Conservation (phyloP, 1,284 basidiomycete genomes). For the Microbotryum violaceum region DNA sequence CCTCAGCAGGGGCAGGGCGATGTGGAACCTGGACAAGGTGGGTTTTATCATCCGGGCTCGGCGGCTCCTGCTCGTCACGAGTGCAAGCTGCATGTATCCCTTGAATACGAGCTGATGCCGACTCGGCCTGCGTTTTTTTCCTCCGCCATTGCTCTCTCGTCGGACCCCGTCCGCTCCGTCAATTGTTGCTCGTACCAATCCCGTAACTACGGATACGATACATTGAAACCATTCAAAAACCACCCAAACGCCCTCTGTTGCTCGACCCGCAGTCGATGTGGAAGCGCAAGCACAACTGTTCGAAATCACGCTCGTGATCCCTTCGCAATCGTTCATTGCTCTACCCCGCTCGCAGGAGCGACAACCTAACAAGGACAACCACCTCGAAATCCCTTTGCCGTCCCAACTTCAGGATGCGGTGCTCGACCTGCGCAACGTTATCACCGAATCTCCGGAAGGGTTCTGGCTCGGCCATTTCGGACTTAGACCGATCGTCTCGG, state of each 20-base stretch:
- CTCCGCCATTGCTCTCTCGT: too few species aligned
- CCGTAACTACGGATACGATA: too few species aligned
- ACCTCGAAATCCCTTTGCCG: conserved; percentile 23
- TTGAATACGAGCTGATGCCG: too few species aligned
- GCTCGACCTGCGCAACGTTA: conserved; percentile 33
- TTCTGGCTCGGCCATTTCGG: conserved; percentile 39
- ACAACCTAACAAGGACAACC: conserved; percentile 9
- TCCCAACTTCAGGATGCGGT: conserved; percentile 30
- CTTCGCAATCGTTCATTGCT: conserved; percentile 19
- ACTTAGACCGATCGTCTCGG: conserved; percentile 31
- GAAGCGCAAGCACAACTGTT: background rate
- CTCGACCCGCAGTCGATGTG: background rate
- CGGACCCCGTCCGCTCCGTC: too few species aligned
- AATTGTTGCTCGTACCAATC: too few species aligned
- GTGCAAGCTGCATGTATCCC: too few species aligned
- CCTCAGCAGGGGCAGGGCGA: too few species aligned
- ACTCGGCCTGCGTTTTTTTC: too few species aligned
- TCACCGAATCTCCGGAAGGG: conserved; percentile 36
- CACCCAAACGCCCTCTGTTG: background rate
- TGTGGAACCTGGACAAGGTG: too few species aligned
- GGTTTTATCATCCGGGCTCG: too few species aligned
- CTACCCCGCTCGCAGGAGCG: conserved; percentile 1
- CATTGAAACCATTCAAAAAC: too few species aligned
- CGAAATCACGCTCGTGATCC: conserved; percentile 22
- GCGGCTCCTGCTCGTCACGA: too few species aligned